Percentiles rank a stretch among this genome's conserved stretches.
These are phyloP conservation scores for Ophiostoma australiae DNA, from an alignment of 2,329 filamentous ascomycete genomes.

Conservation along the genomic window DNA sequence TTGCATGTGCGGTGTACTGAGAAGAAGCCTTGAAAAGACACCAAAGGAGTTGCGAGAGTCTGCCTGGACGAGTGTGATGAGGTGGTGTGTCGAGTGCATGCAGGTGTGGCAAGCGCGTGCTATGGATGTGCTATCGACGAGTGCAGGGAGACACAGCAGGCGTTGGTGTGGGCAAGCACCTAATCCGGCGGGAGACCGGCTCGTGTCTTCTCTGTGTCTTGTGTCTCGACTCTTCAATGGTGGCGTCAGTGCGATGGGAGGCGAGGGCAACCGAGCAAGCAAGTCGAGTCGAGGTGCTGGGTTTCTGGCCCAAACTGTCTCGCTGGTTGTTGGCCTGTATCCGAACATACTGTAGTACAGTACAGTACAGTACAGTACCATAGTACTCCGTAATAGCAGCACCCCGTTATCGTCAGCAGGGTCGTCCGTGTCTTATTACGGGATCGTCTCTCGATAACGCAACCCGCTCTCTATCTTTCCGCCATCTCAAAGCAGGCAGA, in stretches of 20 bases:
- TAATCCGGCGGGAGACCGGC: not conserved
- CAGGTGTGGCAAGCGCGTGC: slow-evolving; percentile 1
- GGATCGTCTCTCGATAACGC: slow-evolving; percentile 9
- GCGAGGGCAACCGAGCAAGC: not conserved
- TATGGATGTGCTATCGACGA: not conserved
- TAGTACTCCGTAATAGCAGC: not conserved
- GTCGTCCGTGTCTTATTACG: slow-evolving; percentile 2
- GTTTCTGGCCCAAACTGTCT: not conserved
- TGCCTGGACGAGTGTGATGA: not conserved
- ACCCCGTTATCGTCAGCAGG: not conserved
- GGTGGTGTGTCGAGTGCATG: slow-evolving; percentile 6
- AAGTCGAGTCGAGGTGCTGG: slow-evolving; percentile 5
- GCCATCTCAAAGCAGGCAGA: slow-evolving; percentile 11
- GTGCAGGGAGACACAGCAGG: slow-evolving; percentile 1
- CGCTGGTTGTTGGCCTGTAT: not conserved
- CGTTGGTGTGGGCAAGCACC: not conserved
- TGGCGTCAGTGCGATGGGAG: not conserved
- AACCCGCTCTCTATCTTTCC: slow-evolving; percentile 5
- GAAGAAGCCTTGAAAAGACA: too few species aligned
- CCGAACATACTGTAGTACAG: too few species aligned
- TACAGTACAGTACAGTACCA: too few species aligned
- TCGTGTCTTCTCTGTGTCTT: not conserved
- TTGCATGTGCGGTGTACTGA: too few species aligned
- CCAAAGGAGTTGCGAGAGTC: too few species aligned
- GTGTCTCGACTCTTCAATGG: not conserved